phyloP scores from a whole-genome alignment of 2,329 filamentous ascomycete genomes.

The Pyrenophora seminiperda region DNA sequence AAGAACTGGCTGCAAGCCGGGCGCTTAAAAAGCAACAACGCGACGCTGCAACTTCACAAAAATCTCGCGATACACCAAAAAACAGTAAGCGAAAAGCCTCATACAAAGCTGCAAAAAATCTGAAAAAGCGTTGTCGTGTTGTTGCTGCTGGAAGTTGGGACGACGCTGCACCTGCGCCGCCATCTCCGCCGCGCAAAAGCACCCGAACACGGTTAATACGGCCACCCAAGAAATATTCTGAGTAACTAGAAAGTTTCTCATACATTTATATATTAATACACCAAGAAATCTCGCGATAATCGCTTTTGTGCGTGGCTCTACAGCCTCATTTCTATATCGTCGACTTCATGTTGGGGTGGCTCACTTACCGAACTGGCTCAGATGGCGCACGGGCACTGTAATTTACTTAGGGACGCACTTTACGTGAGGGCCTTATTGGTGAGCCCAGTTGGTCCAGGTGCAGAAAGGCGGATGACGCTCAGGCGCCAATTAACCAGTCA shows the following conservation, averaged over 20 bases:
- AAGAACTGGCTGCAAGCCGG: background rate
- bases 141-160: background rate
- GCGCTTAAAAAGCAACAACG: slow-evolving; percentile 1
- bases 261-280: no score
- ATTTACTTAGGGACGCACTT: no score
- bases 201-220: slow-evolving; percentile 2
- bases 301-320: no score
- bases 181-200: slow-evolving; percentile 48
- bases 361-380: background rate
- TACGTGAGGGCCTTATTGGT: slow-evolving; percentile 9
- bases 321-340: no score
- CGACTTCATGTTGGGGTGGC: background rate
- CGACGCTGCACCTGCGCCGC: background rate
- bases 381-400: background rate
- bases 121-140: background rate
- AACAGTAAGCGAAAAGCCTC: background rate
- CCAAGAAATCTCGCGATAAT: no score
- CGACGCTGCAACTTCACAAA: background rate
- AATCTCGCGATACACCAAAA: background rate
- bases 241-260: no score
- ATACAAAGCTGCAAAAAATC: background rate
- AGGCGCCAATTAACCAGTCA: background rate
- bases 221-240: background rate
- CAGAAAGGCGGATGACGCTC: background rate
- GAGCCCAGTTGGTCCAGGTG: background rate